A percentile compares a stretch with the other conserved stretches of the same genome.
Evolutionary conservation across 257 asterid genomes (phyloP).

Genomic region (Nicotiana undulata): DNA sequence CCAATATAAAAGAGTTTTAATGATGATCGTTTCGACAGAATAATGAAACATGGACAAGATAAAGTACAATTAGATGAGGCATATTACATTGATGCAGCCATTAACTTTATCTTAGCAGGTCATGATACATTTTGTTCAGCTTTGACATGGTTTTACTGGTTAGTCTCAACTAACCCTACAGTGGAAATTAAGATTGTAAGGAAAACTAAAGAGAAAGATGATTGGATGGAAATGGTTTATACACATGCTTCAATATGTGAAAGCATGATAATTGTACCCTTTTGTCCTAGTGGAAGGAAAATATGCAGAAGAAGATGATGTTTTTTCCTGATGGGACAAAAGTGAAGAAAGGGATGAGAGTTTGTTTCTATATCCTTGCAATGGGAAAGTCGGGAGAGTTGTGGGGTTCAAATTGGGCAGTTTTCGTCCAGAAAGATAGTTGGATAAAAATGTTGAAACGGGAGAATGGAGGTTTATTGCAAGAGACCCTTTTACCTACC

Average conservation of each 20-base stretch:
- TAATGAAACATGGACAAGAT: neutral
- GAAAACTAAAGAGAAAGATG: no score
- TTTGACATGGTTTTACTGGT: no score
- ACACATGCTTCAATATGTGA: no score
- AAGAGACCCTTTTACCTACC: neutral
- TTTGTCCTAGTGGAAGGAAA: neutral
- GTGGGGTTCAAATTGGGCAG: neutral
- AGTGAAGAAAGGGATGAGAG: neutral
- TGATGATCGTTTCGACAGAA: neutral
- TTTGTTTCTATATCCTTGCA: neutral
- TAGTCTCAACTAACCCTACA: no score
- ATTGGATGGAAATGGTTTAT: no score
- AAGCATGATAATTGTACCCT: no score
- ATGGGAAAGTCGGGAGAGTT: neutral
- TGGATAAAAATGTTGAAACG: neutral
- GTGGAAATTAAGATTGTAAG: no score
- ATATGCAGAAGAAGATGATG: neutral
- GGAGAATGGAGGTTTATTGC: neutral
- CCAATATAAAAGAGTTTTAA: no score
- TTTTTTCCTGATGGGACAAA: neutral
- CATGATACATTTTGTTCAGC: no score
- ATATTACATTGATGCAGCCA: neutral
- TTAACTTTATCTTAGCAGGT: neutral
- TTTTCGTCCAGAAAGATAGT: neutral
- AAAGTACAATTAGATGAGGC: neutral